Base-by-base conservation (phyloP, 306 rosid species). In the Malus fusca region DNA sequence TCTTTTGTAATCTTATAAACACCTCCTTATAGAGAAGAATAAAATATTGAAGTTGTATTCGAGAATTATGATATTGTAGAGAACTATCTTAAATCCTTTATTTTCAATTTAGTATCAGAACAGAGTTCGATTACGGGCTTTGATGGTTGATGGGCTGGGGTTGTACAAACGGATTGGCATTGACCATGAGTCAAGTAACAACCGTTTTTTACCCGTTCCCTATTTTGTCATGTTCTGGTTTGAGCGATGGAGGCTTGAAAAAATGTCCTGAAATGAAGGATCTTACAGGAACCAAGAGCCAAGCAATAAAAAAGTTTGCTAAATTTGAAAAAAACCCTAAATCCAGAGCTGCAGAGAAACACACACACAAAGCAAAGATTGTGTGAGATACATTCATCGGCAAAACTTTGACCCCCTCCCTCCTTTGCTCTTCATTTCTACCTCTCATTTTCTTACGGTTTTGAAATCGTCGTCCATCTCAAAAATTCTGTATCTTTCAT, bases 231-330 rank as follows among this genome's bases (percentile, higher is more conserved):
- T 60, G 19, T 56, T 71, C 33, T 82, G 51, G 64, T 80, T 80
- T 33, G 71, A 77, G 83, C 55, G 63, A 70, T 66, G 82, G 84
- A 68, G 51, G 71, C n/a, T 3, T 21, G 19, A 12, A 33, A 28
- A 40, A 25, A 33, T 25, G 78, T 77, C 88, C 96, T 81, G 60
- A 86, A 88, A 73, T 78, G n/a, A 59, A 81, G 96, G 96, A 87
- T 92, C 89, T 52, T 28, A 46, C 64, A 66, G 68, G 55, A 25
- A 76, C 88, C 1, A 56, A 60, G 70, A 67, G 65, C 82, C 71
- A 82, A 43, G 88, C 85, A 80, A 82, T 66, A 73, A 73, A 77
- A 5, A 11, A 46, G 9, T 65, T 76, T 82, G 52, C 90, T 84
- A 80, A 85, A 80, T 19, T 82, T 84, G 71, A 11, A 58, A 61